Percentiles rank a stretch among this genome's conserved stretches.
These are phyloP conservation scores for Saksenaea vasiformis DNA, from an alignment of 371 early-diverging fungal genomes.

Conservation along the genomic window DNA sequence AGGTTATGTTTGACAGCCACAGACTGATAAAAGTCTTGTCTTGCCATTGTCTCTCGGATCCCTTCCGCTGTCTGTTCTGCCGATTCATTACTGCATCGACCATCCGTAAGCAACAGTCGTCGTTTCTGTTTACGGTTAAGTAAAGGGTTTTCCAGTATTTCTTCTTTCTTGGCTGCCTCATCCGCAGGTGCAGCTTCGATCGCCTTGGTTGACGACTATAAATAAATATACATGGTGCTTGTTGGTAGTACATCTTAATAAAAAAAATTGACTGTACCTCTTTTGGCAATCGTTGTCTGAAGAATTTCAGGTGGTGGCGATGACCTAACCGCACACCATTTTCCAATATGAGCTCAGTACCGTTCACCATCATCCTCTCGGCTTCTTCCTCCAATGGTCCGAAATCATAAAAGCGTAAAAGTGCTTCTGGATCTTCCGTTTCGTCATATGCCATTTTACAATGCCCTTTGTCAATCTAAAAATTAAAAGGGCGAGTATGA, in stretches of 20 bases:
- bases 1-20: slow-evolving; percentile 17
- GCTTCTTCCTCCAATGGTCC: slow-evolving; percentile 44
- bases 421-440: slow-evolving; percentile 83
- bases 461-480: slow-evolving; percentile 87
- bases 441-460: slow-evolving; percentile 92
- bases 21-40: slow-evolving; percentile 11
- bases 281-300: slow-evolving; percentile 66
- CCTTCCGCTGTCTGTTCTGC: slow-evolving; percentile 11
- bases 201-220: not conserved
- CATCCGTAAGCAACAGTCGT: slow-evolving; percentile 14
- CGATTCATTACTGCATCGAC: not conserved
- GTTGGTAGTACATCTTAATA: not conserved
- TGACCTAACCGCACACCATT: slow-evolving; percentile 83
- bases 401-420: slow-evolving; percentile 90
- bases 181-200: not conserved
- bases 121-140: slow-evolving; percentile 18
- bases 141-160: slow-evolving; percentile 11
- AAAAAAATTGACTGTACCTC: slow-evolving; percentile 12
- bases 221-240: too few relatives aligned
- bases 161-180: slow-evolving; percentile 9
- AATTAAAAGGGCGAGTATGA: not conserved
- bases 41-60: slow-evolving; percentile 10
- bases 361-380: slow-evolving; percentile 45
- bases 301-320: slow-evolving; percentile 76
- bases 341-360: slow-evolving; percentile 78